These are phyloP conservation scores for Aspergillus amoenus DNA, from an alignment of 2,329 filamentous ascomycete species.

Conservation along the genomic window DNA sequence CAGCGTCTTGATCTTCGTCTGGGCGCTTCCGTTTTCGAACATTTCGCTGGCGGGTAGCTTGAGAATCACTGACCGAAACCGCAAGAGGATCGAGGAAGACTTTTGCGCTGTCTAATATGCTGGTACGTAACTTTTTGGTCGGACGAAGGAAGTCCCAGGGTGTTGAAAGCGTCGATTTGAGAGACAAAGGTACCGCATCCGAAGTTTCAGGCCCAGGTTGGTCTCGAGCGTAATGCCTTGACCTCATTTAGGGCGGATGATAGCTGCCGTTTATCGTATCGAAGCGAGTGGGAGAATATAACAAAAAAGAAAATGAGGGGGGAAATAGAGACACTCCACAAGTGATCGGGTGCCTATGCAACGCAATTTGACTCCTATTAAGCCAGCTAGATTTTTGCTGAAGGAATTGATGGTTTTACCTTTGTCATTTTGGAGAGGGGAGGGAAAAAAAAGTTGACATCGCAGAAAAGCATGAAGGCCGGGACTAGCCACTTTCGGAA, in stretches of 20 bases:
- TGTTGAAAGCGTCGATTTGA: constrained; percentile 51
- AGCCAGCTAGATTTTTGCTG: neutral
- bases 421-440: neutral
- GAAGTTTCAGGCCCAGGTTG: neutral
- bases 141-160: constrained; percentile 79
- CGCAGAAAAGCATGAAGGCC: neutral
- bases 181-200: constrained; percentile 1
- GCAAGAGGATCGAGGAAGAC: constrained; percentile 77
- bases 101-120: constrained; percentile 75
- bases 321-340: neutral
- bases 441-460: no score
- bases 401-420: neutral
- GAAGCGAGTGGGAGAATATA: no score
- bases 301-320: neutral
- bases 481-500: neutral
- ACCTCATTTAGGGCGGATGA: neutral
- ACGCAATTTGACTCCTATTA: neutral
- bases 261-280: neutral
- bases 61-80: constrained; percentile 68
- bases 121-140: constrained; percentile 62
- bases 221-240: neutral
- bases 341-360: neutral
- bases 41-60: constrained; percentile 66
- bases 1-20: constrained; percentile 47
- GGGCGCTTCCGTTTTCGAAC: constrained; percentile 74